Conservation (phyloP, 1,139 yeast species). For the Scheffersomyces insectosa region DNA sequence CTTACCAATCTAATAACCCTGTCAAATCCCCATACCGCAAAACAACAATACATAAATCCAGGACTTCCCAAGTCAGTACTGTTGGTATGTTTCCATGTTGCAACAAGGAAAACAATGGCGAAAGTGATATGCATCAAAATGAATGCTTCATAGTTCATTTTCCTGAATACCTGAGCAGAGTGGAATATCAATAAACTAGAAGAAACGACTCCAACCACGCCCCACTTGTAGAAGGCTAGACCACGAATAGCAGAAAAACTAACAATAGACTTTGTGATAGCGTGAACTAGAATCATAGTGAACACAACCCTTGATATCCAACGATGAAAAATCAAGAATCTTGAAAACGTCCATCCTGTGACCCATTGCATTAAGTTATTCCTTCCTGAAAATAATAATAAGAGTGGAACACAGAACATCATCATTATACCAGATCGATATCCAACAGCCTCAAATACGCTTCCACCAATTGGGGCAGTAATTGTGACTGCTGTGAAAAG, state of each 20-base stretch:
- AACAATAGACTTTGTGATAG: slow-evolving; percentile 7
- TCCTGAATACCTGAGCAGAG: slow-evolving; percentile 13
- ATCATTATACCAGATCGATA: slow-evolving; percentile 2
- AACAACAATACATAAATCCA: slow-evolving; percentile 13
- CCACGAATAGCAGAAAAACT: not conserved
- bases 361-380: slow-evolving; percentile 64
- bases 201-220: slow-evolving; percentile 13
- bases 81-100: slow-evolving; percentile 11
- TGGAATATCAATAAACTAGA: slow-evolving; percentile 14
- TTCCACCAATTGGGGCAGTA: not conserved
- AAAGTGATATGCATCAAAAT: slow-evolving; percentile 17
- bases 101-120: slow-evolving; percentile 16
- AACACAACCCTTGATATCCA: slow-evolving; percentile 57
- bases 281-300: slow-evolving; percentile 42
- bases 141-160: slow-evolving; percentile 17
- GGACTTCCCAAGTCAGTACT: slow-evolving; percentile 3
- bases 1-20: slow-evolving; percentile 15
- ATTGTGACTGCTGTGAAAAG: not conserved
- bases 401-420: slow-evolving; percentile 14
- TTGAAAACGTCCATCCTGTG: slow-evolving; percentile 65
- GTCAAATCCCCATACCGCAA: slow-evolving; percentile 21
- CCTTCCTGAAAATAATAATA: slow-evolving; percentile 59
- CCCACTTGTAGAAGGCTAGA: slow-evolving; percentile 13
- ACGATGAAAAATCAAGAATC: slow-evolving; percentile 65
- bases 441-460: not conserved